These are phyloP conservation scores for Stemphylium lycopersici DNA, from an alignment of 2,329 filamentous ascomycete genomes.

Conservation along the genomic window DNA sequence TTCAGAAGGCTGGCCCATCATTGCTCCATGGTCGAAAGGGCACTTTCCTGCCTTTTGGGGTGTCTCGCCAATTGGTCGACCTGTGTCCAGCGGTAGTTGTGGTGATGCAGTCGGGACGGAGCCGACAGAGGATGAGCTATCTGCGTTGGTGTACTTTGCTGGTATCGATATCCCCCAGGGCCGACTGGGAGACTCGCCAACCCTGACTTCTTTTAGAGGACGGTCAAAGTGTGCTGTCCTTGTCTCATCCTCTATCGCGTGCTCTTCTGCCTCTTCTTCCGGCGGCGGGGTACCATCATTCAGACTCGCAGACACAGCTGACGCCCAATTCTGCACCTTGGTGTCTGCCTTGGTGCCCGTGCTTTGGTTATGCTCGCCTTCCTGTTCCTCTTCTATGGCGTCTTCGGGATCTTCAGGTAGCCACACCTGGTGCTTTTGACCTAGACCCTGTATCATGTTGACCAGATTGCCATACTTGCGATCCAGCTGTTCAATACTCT, in stretches of 20 bases:
- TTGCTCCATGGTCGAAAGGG: constrained; percentile 44
- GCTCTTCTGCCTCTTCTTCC: constrained; percentile 46
- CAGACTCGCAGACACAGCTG: constrained; percentile 69
- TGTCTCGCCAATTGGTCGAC: constrained; percentile 31
- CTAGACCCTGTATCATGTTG: constrained; percentile 91
- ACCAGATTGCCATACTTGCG: constrained; percentile 92
- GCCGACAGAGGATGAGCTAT: constrained; percentile 47
- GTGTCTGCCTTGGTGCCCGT: constrained; percentile 61
- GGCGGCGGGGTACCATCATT: constrained; percentile 49
- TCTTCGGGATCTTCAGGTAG: constrained; percentile 65
- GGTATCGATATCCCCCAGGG: constrained; percentile 93
- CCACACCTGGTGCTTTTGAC: constrained; percentile 86
- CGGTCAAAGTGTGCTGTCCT: constrained; percentile 81
- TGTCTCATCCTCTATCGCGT: constrained; percentile 61
- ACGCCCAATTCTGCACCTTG: constrained; percentile 85
- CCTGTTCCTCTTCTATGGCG: constrained; percentile 55
- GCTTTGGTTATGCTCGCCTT: constrained; percentile 53
- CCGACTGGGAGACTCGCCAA: constrained; percentile 90
- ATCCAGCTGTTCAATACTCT: constrained; percentile 85
- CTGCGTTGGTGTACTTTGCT: constrained; percentile 52
- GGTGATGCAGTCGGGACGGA: constrained; percentile 50
- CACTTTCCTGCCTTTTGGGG: constrained; percentile 41
- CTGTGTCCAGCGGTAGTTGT: constrained; percentile 60
- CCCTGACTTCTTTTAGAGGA: constrained; percentile 83
- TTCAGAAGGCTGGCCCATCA: constrained; percentile 27